These are phyloP conservation scores for Neocatenulostroma microsporum DNA, from an alignment of 2,329 filamentous ascomycete species.

Conservation along the genomic window DNA sequence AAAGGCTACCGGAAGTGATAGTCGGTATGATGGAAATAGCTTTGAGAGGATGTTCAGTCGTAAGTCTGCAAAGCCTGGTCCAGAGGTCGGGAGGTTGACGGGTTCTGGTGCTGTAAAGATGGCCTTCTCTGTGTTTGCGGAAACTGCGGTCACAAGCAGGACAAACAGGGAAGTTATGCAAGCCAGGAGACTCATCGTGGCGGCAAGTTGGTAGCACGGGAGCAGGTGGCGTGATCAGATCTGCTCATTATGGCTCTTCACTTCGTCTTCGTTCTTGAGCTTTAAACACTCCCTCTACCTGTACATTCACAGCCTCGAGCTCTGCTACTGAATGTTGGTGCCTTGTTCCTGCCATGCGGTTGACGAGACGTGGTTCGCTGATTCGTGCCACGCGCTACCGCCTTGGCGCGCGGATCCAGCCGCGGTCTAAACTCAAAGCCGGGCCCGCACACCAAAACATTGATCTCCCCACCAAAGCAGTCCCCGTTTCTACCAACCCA, in stretches of 20 bases:
- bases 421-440: conserved; percentile 1
- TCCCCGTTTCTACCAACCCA: conserved; percentile 14
- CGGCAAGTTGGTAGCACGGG: conserved; percentile 1
- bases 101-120: conserved; percentile 70
- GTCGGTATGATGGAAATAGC: conserved; percentile 52
- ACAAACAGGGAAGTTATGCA: conserved; percentile 18
- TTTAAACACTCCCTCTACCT: no score
- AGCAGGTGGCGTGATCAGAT: no score
- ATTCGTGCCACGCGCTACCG: background rate
- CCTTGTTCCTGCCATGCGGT: background rate
- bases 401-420: background rate
- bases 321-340: background rate
- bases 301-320: no score
- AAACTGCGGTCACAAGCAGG: conserved; percentile 21
- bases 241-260: no score
- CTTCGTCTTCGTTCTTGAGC: no score
- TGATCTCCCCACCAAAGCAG: conserved; percentile 10
- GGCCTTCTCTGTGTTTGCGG: conserved; percentile 81
- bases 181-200: conserved; percentile 21
- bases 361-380: background rate
- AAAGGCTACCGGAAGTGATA: conserved; percentile 60
- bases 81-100: conserved; percentile 14
- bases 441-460: conserved; percentile 11
- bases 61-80: conserved; percentile 5
- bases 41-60: conserved; percentile 40